Evolutionary conservation across 371 early-diverging fungal genomes (phyloP), one percentile per base, ranked within the genome.

Genomic region (Saksenaea oblongispora): DNA sequence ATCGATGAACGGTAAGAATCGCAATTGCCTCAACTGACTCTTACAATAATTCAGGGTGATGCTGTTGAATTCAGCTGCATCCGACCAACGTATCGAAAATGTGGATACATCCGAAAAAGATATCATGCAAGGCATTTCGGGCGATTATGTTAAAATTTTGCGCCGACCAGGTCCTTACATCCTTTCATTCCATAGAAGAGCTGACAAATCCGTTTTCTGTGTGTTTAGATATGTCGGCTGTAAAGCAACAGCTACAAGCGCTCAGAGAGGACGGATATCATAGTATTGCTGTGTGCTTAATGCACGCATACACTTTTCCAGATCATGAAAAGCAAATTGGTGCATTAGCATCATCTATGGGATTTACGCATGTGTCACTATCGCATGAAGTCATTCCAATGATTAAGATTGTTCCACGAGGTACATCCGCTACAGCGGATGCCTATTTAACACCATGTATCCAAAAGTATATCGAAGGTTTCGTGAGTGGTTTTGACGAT

Each of bases 401-500:
- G 93, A 90, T 97, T 70, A 97, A 97, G 75, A 87, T 93, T 42
- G 96, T 98, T 4, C 94, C 97, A 3, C 89, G 98, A 17, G 95
- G 95, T 10, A 91, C 91, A 5, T 94, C 96, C 8, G 88, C 97
- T 0, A 89, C 90, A 3, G 94, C 93, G 0, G 97, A 98, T 67
- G 95, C 95, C 1, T 98, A 97, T 67, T 79, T 98, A 60, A 95
- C 97, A 1, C 98, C 98, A 1, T 88, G 90, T 65, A 94, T 97
- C 63, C 84, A 88, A 55, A 82, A 85, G 7, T 97, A 97, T 66
- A 84, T 96, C 17, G 73, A 88, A 42, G 90, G 92, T 1, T 97
- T 97, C 70, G 79, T 88, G 4, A 73, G 83, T 27, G 97, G 96
- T 0, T 97, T 98, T 69, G 95, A 95, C 70, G 86, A 85, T 34